Percentiles rank a stretch among this genome's conserved stretches.
Conservation (phyloP, 1,139 yeast species). For the Debaryomyces coudertii region DNA sequence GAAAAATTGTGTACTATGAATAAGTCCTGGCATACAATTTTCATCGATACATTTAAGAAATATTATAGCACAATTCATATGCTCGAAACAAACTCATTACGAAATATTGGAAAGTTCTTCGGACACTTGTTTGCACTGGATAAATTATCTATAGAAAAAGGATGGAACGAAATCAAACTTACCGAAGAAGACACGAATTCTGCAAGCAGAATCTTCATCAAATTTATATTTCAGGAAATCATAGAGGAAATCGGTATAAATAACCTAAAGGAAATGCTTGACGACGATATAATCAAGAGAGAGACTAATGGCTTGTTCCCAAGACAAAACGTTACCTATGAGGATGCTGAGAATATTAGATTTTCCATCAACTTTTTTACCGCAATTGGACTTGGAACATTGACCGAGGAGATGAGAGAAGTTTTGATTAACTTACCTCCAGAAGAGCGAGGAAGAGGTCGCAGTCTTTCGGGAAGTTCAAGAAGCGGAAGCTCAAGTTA, state of each 20-base stretch:
- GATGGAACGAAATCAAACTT: constrained; percentile 62
- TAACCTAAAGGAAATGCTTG: constrained; percentile 52
- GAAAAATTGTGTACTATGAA: constrained; percentile 59
- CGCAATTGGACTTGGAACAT: constrained; percentile 83
- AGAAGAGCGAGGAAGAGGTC: constrained; percentile 22
- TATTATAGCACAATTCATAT: constrained; percentile 65
- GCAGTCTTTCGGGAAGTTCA: constrained; percentile 9
- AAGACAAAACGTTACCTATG: constrained; percentile 40
- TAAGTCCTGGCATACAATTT: constrained; percentile 58
- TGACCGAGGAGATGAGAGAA: constrained; percentile 82
- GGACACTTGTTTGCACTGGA: constrained; percentile 83
- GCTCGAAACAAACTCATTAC: constrained; percentile 69
- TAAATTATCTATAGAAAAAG: constrained; percentile 47
- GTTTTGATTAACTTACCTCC: constrained; percentile 44
- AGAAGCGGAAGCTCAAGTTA: constrained; percentile 17
- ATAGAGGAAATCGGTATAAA: constrained; percentile 74
- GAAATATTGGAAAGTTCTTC: constrained; percentile 84
- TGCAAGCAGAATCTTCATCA: constrained; percentile 79
- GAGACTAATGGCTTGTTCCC: constrained; percentile 55
- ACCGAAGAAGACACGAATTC: constrained; percentile 78
- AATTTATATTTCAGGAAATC: constrained; percentile 79
- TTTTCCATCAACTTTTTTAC: constrained; percentile 91
- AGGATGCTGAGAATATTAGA: constrained; percentile 60
- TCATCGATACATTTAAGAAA: constrained; percentile 54
- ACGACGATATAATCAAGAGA: constrained; percentile 49